A percentile compares a stretch with the other conserved stretches of the same genome.
These are phyloP conservation scores for Zygotorulaspora florentina DNA, from an alignment of 805 yeast genomes.

Conservation along the genomic window DNA sequence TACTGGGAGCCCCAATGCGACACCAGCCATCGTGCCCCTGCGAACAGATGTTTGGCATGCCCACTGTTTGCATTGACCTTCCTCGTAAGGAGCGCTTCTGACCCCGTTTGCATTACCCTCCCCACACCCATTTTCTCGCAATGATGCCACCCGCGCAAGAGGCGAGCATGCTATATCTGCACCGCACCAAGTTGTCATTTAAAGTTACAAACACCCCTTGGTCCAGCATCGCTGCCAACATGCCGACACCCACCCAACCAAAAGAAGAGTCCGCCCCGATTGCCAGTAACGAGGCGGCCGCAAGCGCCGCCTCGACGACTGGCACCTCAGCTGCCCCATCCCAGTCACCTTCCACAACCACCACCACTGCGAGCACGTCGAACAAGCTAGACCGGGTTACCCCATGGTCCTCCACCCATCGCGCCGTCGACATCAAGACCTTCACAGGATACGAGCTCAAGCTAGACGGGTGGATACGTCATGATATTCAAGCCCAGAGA, in stretches of 20 bases:
- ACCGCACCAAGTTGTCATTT: not conserved
- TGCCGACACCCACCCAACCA: not conserved
- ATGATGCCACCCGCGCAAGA: no score
- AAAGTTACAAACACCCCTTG: not conserved
- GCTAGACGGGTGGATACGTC: slow-evolving; percentile 28
- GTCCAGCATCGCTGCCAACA: not conserved
- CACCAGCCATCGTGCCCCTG: no score
- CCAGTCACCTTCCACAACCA: not conserved
- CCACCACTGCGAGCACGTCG: no score
- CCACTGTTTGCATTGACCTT: no score
- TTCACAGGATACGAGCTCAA: slow-evolving; percentile 29
- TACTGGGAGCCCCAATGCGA: no score
- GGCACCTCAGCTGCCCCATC: not conserved
- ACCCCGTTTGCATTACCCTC: not conserved
- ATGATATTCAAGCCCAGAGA: slow-evolving; percentile 16
- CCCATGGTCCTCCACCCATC: slow-evolving; percentile 24
- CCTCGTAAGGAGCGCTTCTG: no score
- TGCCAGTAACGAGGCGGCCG: not conserved
- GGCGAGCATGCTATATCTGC: no score
- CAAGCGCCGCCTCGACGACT: not conserved
- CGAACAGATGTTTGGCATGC: no score
- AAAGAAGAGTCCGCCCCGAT: not conserved
- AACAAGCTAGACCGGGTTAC: slow-evolving; percentile 18
- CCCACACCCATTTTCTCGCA: not conserved
- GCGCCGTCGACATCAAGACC: slow-evolving; percentile 21